phyloP scores from a whole-genome alignment of 805 yeast genomes.

The Nakazawaea holstii region DNA sequence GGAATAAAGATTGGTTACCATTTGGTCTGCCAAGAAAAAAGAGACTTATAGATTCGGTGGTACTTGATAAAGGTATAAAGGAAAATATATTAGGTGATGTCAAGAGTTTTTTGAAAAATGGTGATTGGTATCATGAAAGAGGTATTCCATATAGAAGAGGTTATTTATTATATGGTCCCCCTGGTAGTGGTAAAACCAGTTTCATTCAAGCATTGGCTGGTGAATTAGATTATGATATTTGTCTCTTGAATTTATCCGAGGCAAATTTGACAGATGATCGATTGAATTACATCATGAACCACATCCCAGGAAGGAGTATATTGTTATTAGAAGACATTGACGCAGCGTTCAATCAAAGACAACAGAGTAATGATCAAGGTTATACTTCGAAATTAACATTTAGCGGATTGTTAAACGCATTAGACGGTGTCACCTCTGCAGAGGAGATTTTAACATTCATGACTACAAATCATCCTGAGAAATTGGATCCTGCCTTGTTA shows the following conservation, averaged over 20 bases:
- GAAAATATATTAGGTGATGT: slow-evolving; percentile 68
- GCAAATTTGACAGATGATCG: slow-evolving; percentile 91
- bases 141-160: slow-evolving; percentile 99
- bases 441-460: slow-evolving; percentile 95
- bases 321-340: slow-evolving; percentile 88
- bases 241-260: slow-evolving; percentile 87
- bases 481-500: slow-evolving; percentile 84
- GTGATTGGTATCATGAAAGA: slow-evolving; percentile 89
- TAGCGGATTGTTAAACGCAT: slow-evolving; percentile 87
- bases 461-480: slow-evolving; percentile 98
- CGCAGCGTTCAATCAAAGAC: slow-evolving; percentile 87
- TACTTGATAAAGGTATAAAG: slow-evolving; percentile 71
- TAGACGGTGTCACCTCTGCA: slow-evolving; percentile 97
- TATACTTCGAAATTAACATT: slow-evolving; percentile 88
- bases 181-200: slow-evolving; percentile 95
- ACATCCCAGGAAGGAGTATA: slow-evolving; percentile 85
- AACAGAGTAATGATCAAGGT: slow-evolving; percentile 72
- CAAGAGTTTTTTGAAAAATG: slow-evolving; percentile 68
- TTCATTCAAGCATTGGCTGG: slow-evolving; percentile 97
- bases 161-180: slow-evolving; percentile 91
- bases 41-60: slow-evolving; percentile 78
- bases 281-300: slow-evolving; percentile 91
- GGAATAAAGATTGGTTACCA: slow-evolving; percentile 99
- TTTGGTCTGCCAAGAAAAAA: slow-evolving; percentile 94
- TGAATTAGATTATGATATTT: slow-evolving; percentile 90